Evolutionary conservation across 768 basidiomycete genomes (phyloP), one percentile per base, ranked within the genome.

Genomic region (Mycena latifolia): DNA sequence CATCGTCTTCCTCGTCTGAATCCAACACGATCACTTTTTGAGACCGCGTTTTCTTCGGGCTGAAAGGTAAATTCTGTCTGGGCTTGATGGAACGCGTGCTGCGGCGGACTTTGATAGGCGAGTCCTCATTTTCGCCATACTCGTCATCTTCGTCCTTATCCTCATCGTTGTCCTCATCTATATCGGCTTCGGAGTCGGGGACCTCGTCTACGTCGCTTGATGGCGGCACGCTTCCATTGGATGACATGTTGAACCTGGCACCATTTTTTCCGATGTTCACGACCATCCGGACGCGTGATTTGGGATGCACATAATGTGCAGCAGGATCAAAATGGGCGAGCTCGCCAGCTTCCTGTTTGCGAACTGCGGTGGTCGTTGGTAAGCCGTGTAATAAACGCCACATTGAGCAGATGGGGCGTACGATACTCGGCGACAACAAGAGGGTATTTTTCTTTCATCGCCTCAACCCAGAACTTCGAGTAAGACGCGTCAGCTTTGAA

Each of bases 251-350:
- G 52, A 69, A 55, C 14, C 65, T 64, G 4, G 71, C 68, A 43
- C 71, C 62, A 67, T 74, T 57, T 41, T 67, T 73, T 31, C 72
- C 74, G 45, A 84, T 75, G 56, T 65, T 79, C 54, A 81, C 67
- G 41, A 72, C 77, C 46, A 79, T 65, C 69, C 77, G 81, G 66
- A 87, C 75, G 45, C 91, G 89, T 51, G 89, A 89, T 25, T 81
- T 72, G 24, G 87, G 87, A 70, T 92, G 89, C 12, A 93, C 81
- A 63, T 86, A 80, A 39, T 73, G 59, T 4, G 85, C 86, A 24
- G 84, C 82, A 24, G 92, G 91, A 70, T 93, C 86, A 74, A 94
- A 93, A 0, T 76, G 72, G 1, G 74, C 74, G 24, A 91, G 79
- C 10, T 73, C 66, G 22, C 85, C 86, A 7, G 72, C 74, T 31